Conservation (phyloP, 768 basidiomycete species). For the Amanita pseudoporphyria region DNA sequence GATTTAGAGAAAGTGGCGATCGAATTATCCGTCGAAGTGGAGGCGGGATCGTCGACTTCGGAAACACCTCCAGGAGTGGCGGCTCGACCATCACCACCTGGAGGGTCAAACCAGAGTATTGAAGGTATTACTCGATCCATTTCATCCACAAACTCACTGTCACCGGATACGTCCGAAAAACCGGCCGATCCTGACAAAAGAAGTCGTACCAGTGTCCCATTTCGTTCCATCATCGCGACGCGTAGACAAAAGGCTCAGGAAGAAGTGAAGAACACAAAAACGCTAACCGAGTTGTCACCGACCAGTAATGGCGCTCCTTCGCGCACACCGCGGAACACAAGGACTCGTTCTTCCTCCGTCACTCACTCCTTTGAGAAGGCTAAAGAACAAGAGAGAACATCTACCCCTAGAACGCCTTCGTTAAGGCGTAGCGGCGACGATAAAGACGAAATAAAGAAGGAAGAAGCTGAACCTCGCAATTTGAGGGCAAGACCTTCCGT, state of each 20-base stretch:
- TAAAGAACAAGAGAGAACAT: constrained; percentile 27
- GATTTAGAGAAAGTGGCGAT: constrained; percentile 1
- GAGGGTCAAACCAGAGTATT: not conserved
- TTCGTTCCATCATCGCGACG: constrained; percentile 51
- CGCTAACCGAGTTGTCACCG: constrained; percentile 15
- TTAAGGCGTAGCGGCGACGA: constrained; percentile 14
- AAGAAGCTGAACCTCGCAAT: constrained; percentile 42
- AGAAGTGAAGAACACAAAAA: constrained; percentile 12
- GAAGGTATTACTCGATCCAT: constrained; percentile 21
- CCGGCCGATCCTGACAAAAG: not conserved
- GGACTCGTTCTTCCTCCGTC: constrained; percentile 25
- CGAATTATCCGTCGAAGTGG: constrained; percentile 28
- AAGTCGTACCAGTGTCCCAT: constrained; percentile 20
- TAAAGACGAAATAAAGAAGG: constrained; percentile 34
- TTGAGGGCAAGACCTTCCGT: constrained; percentile 37
- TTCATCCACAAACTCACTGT: constrained; percentile 33
- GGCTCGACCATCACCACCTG: not conserved
- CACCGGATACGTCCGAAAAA: constrained; percentile 13
- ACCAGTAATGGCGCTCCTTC: constrained; percentile 4
- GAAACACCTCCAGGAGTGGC: constrained; percentile 18
- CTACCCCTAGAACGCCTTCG: constrained; percentile 22
- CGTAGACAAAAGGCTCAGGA: constrained; percentile 41
- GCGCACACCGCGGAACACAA: constrained; percentile 15
- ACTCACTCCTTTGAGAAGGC: constrained; percentile 19
- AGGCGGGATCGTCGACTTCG: constrained; percentile 37